Base-by-base conservation (phyloP, 2,329 filamentous ascomycete species). In the Phoma sp. region DNA sequence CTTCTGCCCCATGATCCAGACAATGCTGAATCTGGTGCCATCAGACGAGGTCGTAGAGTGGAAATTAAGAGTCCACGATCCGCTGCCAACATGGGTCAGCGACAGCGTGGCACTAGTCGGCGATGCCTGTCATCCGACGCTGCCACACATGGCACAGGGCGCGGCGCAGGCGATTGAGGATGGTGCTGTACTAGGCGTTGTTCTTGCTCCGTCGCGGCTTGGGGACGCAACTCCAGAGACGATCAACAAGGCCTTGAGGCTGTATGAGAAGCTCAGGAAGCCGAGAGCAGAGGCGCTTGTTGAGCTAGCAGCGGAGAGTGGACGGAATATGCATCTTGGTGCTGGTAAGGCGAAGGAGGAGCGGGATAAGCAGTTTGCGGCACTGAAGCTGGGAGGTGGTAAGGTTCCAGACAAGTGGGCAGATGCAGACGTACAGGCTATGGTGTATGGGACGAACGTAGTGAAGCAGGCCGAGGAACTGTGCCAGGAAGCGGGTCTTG, bases 21-120 rank as follows among this genome's bases (percentile, higher is more conserved):
- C 81, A 21, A 83, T 88, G 82, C 76, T 89, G 13, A 77, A 85
- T 56, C 76, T 85, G 15, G 85, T 88, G 0, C 85, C 85, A 0
- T 82, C 85, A 40, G 85, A 85, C n/a, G 85, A 86, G 60, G 82
- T 89, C 5, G 84, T 85, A 61, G 86, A 89, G 69, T 90, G 87
- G 84, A 86, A 85, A 61, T 74, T 90, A 39, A 77, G 85, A 24
- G 82, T 85, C 4, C 85, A 88, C 65, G 80, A 84, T 33, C 85
- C 85, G 0, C 72, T 90, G 4, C 81, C 82, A 0, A 86, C 83
- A 4, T 90, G 87, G 87, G 77, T 85, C 0, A 74, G 83, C 33
- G 80, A 80, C 10, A 77, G 73, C 10, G 75, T 79, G 2, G 84
- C 82, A 2, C 75, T 87, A 4, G 76, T 86, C 0, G 84, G 84